Percentiles rank a stretch among this genome's conserved stretches.
phyloP scores from a whole-genome alignment of 306 rosid genomes.

The Corylus americana region DNA sequence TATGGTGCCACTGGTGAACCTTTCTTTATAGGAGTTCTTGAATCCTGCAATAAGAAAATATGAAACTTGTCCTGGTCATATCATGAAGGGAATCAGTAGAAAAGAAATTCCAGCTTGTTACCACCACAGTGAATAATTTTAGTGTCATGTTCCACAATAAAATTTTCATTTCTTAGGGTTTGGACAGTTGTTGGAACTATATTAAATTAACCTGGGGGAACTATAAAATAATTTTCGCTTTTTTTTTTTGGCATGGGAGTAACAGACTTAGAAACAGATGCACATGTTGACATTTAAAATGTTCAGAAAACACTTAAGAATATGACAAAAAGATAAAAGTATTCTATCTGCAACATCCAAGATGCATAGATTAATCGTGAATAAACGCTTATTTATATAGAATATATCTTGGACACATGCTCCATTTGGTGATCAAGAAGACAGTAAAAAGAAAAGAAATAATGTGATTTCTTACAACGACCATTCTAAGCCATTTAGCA shows the following conservation, averaged over 20 bases:
- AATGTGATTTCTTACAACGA: neutral
- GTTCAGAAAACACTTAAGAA: slow-evolving; percentile 6
- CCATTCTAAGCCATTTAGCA: neutral
- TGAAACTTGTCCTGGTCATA: neutral
- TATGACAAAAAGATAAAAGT: neutral
- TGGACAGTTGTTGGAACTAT: neutral
- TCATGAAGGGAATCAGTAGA: neutral
- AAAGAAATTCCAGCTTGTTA: neutral
- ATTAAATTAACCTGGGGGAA: neutral
- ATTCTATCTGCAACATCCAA: slow-evolving; percentile 2
- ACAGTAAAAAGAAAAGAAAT: neutral
- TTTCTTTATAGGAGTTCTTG: slow-evolving; percentile 46
- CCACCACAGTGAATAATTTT: neutral
- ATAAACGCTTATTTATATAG: neutral
- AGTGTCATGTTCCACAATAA: neutral
- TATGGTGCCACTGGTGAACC: slow-evolving; percentile 54
- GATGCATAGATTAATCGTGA: neutral
- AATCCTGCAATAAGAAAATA: slow-evolving; percentile 45
- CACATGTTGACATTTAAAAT: neutral
- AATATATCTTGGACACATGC: neutral
- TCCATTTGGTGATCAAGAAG: neutral
- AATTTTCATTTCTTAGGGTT: neutral
- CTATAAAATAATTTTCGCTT: neutral
- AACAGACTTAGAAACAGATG: neutral
- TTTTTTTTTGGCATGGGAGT: neutral